Evolutionary conservation across 2,329 filamentous ascomycete genomes (phyloP), one percentile per base, ranked within the genome.

Genomic region (Cytospora mali): DNA sequence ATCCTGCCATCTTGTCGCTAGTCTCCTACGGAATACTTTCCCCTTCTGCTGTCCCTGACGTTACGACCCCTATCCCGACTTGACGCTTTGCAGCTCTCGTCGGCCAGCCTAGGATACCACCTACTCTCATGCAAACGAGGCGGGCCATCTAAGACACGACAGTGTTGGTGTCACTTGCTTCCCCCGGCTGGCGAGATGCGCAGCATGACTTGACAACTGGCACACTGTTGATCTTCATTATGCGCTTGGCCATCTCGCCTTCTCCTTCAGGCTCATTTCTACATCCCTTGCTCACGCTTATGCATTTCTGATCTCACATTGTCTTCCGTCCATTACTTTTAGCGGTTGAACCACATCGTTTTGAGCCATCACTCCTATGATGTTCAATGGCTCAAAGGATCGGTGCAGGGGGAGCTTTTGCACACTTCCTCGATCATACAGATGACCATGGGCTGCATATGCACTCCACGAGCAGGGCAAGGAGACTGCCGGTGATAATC

Each of bases 371-470:
- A 52, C 54, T 46, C 66, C 62, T 69, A 73, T 69, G 67, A 75
- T 75, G 74, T 73, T 69, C 71, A 68, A 75, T 75, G 73, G 73
- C 72, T 65, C 72, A 70, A 69, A 68, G 71, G 64, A 68, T 70
- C 62, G 73, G 72, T 67, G 73, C 72, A 65, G 70, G 71, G 65
- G 68, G 70, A 66, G 72, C 72, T 71, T 52, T 55, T 51, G 28
- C 50, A 35, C 54, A 27, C 25, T 59, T 54, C 55, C 31, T 52
- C 27, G 64, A 55, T 61, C 57, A 58, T 23, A 27, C 54, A 55
- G 54, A 63, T 57, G 60, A 60, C 39, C 52, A 57, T n/a, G 35
- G 25, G 4, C 23, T 48, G 21, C n/a, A 33, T 39, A 33, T 46
- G 18, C 18, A 13, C 11, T 16, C 48, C 16, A 23, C 48, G 14